Evolutionary conservation across 169 alveolate species (phyloP), one percentile per base, ranked within the genome.

Genomic region (Blepharisma undulans): DNA sequence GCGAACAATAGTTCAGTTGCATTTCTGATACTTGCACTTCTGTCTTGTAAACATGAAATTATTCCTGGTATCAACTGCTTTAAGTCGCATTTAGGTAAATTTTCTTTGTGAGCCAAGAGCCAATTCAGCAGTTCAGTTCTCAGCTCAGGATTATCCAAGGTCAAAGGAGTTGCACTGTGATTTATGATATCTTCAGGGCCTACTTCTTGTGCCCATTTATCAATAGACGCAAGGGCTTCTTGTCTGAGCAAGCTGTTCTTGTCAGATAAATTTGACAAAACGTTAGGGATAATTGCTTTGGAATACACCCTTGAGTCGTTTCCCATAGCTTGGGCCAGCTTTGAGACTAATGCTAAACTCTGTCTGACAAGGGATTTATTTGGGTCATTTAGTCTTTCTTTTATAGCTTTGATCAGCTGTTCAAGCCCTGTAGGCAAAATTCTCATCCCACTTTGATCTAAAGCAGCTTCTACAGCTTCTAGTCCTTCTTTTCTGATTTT

Each of bases 401-500:
- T 94, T 12, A 95, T 14, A 8, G 80, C 33, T 5, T 91, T 86
- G 72, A 96, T 90, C 10, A 96, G 61, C 72, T 93, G 94, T 87
- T 80, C 87, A 81, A 94, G 82, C 4, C 98, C 98, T 77, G 91
- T 86, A 2, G 97, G 95, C 87, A 87, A 81, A 33, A 96, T 94
- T 87, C 96, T 92, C 96, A 93, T 92, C 79, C 91, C 91, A 2
- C 96, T 94, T 21, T 77, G 79, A 36, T 87, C 88, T 29, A 94
- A 82, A 22, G 92, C 60, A 71, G 90, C 94, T 61, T 94, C 95
- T 16, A 96, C 92, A 34, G 84, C 36, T 30, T 96, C 97, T 72
- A 92, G 90, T 0, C 95, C 97, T 90, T 93, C 95, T 92, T 96
- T 96, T 81, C 96, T 86, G 34, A 92, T 93, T 72, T 95, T 94